phyloP scores from a whole-genome alignment of 345 rosid species.

The Citrus inodora region DNA sequence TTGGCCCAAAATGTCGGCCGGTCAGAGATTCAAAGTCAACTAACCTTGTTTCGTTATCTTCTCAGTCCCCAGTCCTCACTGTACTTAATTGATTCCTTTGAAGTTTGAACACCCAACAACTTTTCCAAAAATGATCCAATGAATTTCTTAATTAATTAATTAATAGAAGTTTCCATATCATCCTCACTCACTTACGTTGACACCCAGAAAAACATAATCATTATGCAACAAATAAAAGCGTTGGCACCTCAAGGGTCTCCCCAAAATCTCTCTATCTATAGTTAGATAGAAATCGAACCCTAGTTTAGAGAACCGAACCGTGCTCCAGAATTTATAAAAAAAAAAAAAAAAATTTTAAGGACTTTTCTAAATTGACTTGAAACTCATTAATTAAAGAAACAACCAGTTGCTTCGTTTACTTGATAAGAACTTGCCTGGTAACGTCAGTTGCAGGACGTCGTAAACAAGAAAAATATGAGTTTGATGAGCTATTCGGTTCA shows the following conservation, averaged over 20 bases:
- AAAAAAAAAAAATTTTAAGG: no score
- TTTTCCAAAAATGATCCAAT: background rate
- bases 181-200: background rate
- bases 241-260: background rate
- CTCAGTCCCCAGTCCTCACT: background rate
- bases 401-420: background rate
- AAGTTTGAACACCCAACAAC: background rate
- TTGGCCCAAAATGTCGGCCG: constrained; percentile 12
- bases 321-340: no score
- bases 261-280: no score
- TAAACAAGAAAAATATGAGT: background rate
- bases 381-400: background rate
- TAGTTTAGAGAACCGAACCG: background rate
- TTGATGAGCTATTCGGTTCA: background rate
- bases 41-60: background rate
- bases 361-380: background rate
- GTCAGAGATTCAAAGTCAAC: constrained; percentile 16
- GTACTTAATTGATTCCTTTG: background rate
- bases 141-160: background rate
- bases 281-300: background rate
- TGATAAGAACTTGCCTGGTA: background rate
- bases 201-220: background rate
- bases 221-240: background rate
- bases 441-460: background rate
- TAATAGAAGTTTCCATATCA: background rate